Evolutionary conservation across 1,284 basidiomycete genomes (phyloP), one percentile per base, ranked within the genome.

Genomic region (Abortiporus biennis): DNA sequence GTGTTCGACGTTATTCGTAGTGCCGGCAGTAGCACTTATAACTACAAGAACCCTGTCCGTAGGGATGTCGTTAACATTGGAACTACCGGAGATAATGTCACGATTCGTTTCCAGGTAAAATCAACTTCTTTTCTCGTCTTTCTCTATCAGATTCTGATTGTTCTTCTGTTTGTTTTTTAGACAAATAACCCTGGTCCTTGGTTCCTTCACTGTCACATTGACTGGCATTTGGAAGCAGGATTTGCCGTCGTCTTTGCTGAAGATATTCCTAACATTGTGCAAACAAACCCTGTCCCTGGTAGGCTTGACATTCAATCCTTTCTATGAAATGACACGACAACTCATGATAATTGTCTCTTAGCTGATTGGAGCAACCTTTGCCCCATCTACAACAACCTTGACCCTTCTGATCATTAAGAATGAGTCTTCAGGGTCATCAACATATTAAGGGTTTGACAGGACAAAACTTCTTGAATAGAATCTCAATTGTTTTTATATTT

Each of bases 181-280:
- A 56, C 55, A 2, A 46, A 59, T 40, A 59, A 60, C 44, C 53
- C 55, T 6, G 59, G 59, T 13, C 59, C 59, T 1, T 62, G 58
- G 58, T 55, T 62, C 52, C 43, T 62, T 32, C 59, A 62, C 38
- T 62, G 59, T 38, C 59, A 62, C 45, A 61, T 62, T 38, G 58
- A 62, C 35, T 61, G 51, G 51, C 59, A 62, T 40, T 44, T 62
- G 27, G 44, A 54, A 8, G 48, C 48, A 6, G 61, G 61, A 9
- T 51, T 62, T 30, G 60, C 56, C n/a, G 42, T 58, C 29, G 57
- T 61, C 29, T 54, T 63, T 19, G 61, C 59, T 11, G 60, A 62
- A 37, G 60, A 58, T 30, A 40, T 52, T 2, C 20, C 40, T 4
- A 53, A 54, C 33, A 48, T 50, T 17, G 36, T 48, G 1, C 34